phyloP scores from a whole-genome alignment of 2,329 filamentous ascomycete genomes.

The Sporothrix humicola region DNA sequence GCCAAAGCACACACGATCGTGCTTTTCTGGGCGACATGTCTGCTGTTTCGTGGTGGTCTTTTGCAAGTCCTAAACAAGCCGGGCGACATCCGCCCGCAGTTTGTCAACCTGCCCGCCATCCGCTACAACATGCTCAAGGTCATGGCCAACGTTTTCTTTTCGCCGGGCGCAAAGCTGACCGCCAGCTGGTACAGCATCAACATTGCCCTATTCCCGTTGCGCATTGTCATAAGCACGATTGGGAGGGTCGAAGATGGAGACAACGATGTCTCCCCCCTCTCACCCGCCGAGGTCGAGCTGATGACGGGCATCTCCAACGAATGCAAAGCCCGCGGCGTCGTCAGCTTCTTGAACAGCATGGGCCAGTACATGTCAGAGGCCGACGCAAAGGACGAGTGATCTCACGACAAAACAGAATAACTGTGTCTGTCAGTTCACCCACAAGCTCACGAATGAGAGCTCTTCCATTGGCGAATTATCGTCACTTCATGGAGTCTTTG shows the following conservation, averaged over 20 bases:
- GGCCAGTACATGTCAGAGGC: neutral
- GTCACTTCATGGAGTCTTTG: constrained; percentile 13
- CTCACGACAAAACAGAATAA: too few relatives aligned
- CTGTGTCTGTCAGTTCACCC: neutral
- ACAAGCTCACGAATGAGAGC: constrained; percentile 5
- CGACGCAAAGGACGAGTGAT: neutral
- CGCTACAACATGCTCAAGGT: constrained; percentile 25
- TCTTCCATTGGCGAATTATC: neutral
- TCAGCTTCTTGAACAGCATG: constrained; percentile 29
- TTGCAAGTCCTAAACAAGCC: neutral
- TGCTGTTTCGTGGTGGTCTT: neutral
- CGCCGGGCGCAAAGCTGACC: neutral
- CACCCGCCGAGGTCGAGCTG: constrained; percentile 2
- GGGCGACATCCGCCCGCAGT: neutral
- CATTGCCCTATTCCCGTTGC: constrained; percentile 30
- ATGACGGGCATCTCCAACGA: constrained; percentile 11
- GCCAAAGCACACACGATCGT: constrained; percentile 21
- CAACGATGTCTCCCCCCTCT: neutral
- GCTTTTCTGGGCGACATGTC: constrained; percentile 26
- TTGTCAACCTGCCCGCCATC: constrained; percentile 22
- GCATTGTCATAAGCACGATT: constrained; percentile 2
- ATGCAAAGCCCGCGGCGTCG: constrained; percentile 17
- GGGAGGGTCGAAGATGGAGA: neutral
- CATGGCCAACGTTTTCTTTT: constrained; percentile 9
- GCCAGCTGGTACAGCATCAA: constrained; percentile 28